Percentiles rank a stretch among this genome's conserved stretches.
These are phyloP conservation scores for Colletotrichum tabaci DNA, from an alignment of 2,329 filamentous ascomycete species.

Conservation along the genomic window DNA sequence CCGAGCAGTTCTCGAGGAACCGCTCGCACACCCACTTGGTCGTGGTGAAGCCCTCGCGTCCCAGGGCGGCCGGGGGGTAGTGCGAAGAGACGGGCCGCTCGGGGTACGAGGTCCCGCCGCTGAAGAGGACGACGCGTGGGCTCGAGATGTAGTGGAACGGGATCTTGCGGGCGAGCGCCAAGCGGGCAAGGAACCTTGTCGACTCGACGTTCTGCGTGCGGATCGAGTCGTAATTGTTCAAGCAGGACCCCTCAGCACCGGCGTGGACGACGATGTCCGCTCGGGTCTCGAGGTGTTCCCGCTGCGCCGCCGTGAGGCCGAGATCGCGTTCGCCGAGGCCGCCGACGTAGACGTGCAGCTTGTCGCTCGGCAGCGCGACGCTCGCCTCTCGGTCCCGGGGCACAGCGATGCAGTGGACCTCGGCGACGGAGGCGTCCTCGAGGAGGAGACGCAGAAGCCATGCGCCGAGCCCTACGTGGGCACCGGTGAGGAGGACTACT, in stretches of 20 bases:
- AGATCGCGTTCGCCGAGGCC: conserved; percentile 53
- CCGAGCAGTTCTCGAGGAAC: conserved; percentile 47
- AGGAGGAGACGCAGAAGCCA: conserved; percentile 56
- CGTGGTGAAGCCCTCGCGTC: conserved; percentile 52
- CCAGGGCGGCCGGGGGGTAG: conserved; percentile 49
- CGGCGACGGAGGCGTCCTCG: conserved; percentile 47
- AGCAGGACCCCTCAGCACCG: conserved; percentile 54
- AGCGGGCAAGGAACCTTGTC: conserved; percentile 47
- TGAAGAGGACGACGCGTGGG: conserved; percentile 47
- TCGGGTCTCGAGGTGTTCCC: background rate
- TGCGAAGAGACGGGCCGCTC: conserved; percentile 43
- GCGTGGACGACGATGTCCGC: conserved; percentile 67
- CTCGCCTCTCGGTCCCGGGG: conserved; percentile 32
- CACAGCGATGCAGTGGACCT: conserved; percentile 62
- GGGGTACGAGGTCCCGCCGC: conserved; percentile 19
- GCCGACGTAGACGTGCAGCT: conserved; percentile 54
- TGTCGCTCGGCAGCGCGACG: conserved; percentile 37
- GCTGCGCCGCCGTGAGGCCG: conserved; percentile 51
- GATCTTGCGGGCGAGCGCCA: conserved; percentile 43
- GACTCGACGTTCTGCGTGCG: conserved; percentile 49
- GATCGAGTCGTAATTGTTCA: conserved; percentile 51
- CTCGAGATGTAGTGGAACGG: conserved; percentile 55
- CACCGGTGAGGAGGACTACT: conserved; percentile 50
- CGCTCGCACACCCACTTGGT: conserved; percentile 54
- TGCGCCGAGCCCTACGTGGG: conserved; percentile 57